Base-by-base conservation (phyloP, 805 yeast species). In the Yarrowia divulgata region DNA sequence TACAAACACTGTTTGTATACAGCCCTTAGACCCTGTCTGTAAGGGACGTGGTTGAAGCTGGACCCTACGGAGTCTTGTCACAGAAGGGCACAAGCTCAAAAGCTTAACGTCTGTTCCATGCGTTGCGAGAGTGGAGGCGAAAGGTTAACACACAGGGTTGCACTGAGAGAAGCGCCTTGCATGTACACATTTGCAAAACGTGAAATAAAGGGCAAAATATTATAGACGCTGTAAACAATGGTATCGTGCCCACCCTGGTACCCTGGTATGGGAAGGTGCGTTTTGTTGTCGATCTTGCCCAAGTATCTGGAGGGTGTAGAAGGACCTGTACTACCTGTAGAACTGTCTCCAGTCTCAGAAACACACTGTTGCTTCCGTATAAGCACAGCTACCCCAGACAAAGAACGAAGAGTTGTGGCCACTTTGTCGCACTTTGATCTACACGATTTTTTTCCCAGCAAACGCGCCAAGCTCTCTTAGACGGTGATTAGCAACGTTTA, bases 51-150 rank as follows among this genome's bases (percentile, higher is more conserved):
- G 7, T 7, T 8, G 29, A 4, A 3, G 35, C 13, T 54, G 60
- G 58, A 37, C 60, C 60, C 35, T 39, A 42, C 13, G 29, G 1
- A 13, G 16, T 12, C n/a, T n/a, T n/a, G n/a, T n/a, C n/a, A n/a
- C n/a, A 49, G 2, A 49, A 10, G 55, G 10, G 6, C 14, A 16
- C 46, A 35, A 35, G 23, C 16, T 9, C 42, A 55, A 55, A 45
- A 8, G 13, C 46, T 23, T 39, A 14, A 3, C 18, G 1, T 23
- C 46, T 23, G 23, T 55, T 55, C 62, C 62, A 40, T 55, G 62
- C 62, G 46, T 55, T 55, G 62, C 16, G 37, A 55, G 62, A 55
- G 62, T 55, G 62, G 46, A 55, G 62, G 62, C 35, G 19, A 55
- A 40, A 6, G 3, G 19, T 39, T 40, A 19, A 8, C 4, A n/a